phyloP scores from a whole-genome alignment of 495 filamentous ascomycete genomes.

The Cetradonia linearis region DNA sequence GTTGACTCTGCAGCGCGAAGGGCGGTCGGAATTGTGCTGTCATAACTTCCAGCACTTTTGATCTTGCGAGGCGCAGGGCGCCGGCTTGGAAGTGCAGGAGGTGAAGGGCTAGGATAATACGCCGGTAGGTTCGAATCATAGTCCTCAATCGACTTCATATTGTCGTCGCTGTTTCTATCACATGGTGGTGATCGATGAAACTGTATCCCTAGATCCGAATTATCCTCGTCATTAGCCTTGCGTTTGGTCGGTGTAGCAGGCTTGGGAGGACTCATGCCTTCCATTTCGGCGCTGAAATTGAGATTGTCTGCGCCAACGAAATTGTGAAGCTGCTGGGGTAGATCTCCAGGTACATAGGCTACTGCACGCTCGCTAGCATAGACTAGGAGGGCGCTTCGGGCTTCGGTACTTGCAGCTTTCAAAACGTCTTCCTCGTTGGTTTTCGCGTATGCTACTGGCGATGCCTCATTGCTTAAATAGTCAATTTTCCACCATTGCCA shows the following conservation, averaged over 20 bases:
- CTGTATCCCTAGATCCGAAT: constrained; percentile 14
- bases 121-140: constrained; percentile 11
- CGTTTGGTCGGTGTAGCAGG: constrained; percentile 21
- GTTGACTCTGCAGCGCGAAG: constrained; percentile 10
- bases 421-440: constrained; percentile 44
- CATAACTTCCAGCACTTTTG: constrained; percentile 13
- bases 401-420: constrained; percentile 42
- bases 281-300: constrained; percentile 37
- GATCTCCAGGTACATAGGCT: constrained; percentile 26
- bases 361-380: constrained; percentile 43
- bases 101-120: constrained; percentile 2
- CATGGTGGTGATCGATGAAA: constrained; percentile 16
- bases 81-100: constrained; percentile 8
- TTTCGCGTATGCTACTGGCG: constrained; percentile 28
- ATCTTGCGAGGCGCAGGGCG: constrained; percentile 11
- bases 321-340: constrained; percentile 36
- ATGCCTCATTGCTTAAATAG: constrained; percentile 41
- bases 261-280: constrained; percentile 15
- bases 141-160: constrained; percentile 8
- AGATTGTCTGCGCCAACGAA: constrained; percentile 42
- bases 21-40: constrained; percentile 18
- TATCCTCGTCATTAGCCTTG: constrained; percentile 15
- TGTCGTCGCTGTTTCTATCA: not conserved
- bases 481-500: constrained; percentile 50
- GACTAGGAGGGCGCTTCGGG: constrained; percentile 37